Evolutionary conservation across 352 stramenopile species (phyloP).

Genomic region (Phytophthora quininea): DNA sequence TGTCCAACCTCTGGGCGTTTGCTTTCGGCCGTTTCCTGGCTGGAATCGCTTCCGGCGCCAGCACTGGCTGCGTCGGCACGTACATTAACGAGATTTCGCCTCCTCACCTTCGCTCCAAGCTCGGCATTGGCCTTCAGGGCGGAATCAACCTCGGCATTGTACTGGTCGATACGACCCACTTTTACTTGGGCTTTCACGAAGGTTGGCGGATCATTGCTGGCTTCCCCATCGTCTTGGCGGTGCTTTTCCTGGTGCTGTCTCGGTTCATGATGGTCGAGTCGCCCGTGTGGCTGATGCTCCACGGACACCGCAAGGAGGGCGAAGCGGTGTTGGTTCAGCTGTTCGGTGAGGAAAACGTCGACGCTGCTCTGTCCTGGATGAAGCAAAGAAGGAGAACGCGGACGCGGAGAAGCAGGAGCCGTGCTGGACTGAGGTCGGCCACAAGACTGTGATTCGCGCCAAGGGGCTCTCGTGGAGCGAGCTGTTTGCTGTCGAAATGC

Average conservation of each 20-base stretch:
- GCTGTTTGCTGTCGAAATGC: slow-evolving; percentile 28
- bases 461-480: slow-evolving; percentile 20
- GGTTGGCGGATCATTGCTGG: slow-evolving; percentile 59
- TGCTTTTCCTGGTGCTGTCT: slow-evolving; percentile 38
- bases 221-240: slow-evolving; percentile 57
- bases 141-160: slow-evolving; percentile 45
- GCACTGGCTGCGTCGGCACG: slow-evolving; percentile 34
- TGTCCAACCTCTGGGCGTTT: slow-evolving; percentile 47
- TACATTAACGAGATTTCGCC: slow-evolving; percentile 55
- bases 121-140: slow-evolving; percentile 40
- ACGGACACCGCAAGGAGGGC: slow-evolving; percentile 33
- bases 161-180: slow-evolving; percentile 45
- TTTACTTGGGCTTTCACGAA: slow-evolving; percentile 43
- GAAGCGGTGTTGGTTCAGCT: slow-evolving; percentile 34
- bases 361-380: slow-evolving; percentile 34
- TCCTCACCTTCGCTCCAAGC: slow-evolving; percentile 40
- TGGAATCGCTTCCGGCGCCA: slow-evolving; percentile 53
- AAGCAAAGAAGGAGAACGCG: slow-evolving; percentile 18
- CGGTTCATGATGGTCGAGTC: slow-evolving; percentile 54
- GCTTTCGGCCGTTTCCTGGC: slow-evolving; percentile 50
- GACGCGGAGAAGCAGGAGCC: slow-evolving; percentile 20
- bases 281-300: slow-evolving; percentile 47
- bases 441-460: slow-evolving; percentile 21
- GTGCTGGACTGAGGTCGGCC: slow-evolving; percentile 31
- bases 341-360: slow-evolving; percentile 42